A percentile compares a stretch with the other conserved stretches of the same genome.
phyloP scores from a whole-genome alignment of 805 yeast species.

The Kazachstania kunashirensis region DNA sequence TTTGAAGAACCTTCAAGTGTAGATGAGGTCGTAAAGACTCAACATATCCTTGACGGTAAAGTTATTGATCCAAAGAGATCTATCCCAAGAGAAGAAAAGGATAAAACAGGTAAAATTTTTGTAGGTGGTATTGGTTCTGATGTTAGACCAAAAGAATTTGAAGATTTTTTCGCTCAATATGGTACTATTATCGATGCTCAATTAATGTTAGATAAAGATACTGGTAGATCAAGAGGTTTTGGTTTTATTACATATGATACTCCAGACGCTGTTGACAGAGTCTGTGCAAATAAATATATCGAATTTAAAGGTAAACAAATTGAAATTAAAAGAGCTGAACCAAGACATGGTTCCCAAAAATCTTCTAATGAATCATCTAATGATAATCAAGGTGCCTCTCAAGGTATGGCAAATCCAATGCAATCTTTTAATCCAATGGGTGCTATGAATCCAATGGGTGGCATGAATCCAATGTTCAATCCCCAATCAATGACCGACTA shows the following conservation, averaged over 20 bases:
- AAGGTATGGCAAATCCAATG: slow-evolving; percentile 18
- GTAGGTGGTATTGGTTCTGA: slow-evolving; percentile 96
- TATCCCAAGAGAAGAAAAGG: slow-evolving; percentile 95
- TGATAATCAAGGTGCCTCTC: slow-evolving; percentile 17
- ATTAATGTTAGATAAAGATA: slow-evolving; percentile 93
- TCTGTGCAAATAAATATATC: slow-evolving; percentile 70
- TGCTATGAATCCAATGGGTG: slow-evolving; percentile 9
- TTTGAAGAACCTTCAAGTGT: slow-evolving; percentile 74
- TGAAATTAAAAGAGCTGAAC: slow-evolving; percentile 80
- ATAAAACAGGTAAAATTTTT: slow-evolving; percentile 89
- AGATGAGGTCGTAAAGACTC: slow-evolving; percentile 74
- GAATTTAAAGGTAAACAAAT: slow-evolving; percentile 78
- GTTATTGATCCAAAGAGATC: slow-evolving; percentile 97
- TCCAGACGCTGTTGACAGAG: slow-evolving; percentile 88
- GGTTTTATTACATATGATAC: slow-evolving; percentile 95
- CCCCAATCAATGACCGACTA: slow-evolving; percentile 58
- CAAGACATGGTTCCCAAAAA: slow-evolving; percentile 56
- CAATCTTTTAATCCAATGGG: slow-evolving; percentile 25
- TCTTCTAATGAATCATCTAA: neutral
- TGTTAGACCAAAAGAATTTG: slow-evolving; percentile 85
- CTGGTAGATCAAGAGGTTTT: slow-evolving; percentile 94
- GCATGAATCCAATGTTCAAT: slow-evolving; percentile 29
- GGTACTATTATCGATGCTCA: slow-evolving; percentile 94
- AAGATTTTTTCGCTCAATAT: slow-evolving; percentile 73
- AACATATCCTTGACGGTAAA: slow-evolving; percentile 88